Evolutionary conservation across 1,284 basidiomycete species (phyloP).

Genomic region (Pyrrhoderma noxium): DNA sequence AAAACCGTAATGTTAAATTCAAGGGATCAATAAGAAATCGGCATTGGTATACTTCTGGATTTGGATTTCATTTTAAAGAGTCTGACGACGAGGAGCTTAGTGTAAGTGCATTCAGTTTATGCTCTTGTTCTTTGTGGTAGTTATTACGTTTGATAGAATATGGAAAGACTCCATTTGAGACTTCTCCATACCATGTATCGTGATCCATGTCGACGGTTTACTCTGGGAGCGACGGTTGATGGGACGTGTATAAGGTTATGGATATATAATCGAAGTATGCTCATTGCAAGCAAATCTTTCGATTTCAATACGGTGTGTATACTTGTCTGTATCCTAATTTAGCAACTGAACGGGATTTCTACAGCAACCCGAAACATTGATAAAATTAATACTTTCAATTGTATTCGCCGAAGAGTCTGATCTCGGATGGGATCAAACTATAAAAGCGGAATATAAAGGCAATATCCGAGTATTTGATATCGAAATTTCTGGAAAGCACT

Average conservation of each 20-base stretch:
- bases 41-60: too few relatives aligned
- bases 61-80: too few relatives aligned
- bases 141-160: too few relatives aligned
- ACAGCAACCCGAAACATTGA: neutral
- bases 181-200: neutral
- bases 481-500: too few relatives aligned
- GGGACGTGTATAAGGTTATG: neutral
- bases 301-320: neutral
- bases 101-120: too few relatives aligned
- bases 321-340: neutral
- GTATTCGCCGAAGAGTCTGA: neutral
- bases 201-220: conserved; percentile 1
- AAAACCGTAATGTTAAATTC: too few relatives aligned
- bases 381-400: neutral
- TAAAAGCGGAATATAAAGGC: neutral
- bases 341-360: neutral
- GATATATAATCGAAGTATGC: too few relatives aligned
- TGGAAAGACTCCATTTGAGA: too few relatives aligned
- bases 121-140: too few relatives aligned
- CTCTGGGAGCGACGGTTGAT: neutral
- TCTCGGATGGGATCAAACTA: conserved; percentile 6
- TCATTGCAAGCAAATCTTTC: neutral
- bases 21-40: too few relatives aligned
- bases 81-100: too few relatives aligned
- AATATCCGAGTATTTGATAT: too few relatives aligned